These are phyloP conservation scores for Drechslera avenae DNA, from an alignment of 2,329 filamentous ascomycete genomes.

Conservation along the genomic window DNA sequence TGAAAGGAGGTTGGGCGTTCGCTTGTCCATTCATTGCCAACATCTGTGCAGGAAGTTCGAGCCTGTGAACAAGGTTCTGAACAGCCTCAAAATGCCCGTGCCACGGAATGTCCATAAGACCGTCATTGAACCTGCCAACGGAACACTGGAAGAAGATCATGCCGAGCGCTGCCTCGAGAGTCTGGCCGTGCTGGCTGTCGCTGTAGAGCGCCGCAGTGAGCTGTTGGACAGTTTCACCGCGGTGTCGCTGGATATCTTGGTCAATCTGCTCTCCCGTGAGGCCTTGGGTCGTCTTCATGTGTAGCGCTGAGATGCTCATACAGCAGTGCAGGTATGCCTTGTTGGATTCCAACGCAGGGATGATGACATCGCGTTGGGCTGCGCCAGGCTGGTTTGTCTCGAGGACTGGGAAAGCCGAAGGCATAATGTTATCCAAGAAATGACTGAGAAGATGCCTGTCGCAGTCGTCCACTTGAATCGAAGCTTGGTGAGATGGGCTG, in stretches of 20 bases:
- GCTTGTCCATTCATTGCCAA: constrained; percentile 62
- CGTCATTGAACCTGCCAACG: constrained; percentile 83
- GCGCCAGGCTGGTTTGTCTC: constrained; percentile 88
- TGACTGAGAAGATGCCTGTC: constrained; percentile 88
- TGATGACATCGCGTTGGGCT: constrained; percentile 78
- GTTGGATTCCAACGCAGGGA: constrained; percentile 88
- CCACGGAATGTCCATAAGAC: constrained; percentile 91
- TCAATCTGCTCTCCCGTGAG: constrained; percentile 76
- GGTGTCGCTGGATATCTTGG: constrained; percentile 88
- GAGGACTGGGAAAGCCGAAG: constrained; percentile 87
- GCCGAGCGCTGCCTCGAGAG: constrained; percentile 87
- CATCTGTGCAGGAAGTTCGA: constrained; percentile 75
- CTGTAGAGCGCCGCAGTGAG: constrained; percentile 80
- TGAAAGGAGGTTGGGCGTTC: constrained; percentile 77
- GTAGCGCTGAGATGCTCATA: constrained; percentile 88
- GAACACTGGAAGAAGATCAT: constrained; percentile 97
- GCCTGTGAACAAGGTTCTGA: constrained; percentile 80
- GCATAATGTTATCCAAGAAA: constrained; percentile 86
- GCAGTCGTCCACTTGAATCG: constrained; percentile 82
- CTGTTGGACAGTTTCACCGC: constrained; percentile 83
- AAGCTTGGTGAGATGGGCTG: constrained; percentile 68
- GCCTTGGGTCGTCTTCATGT: constrained; percentile 79
- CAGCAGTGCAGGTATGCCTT: constrained; percentile 95
- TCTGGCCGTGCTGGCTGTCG: constrained; percentile 83
- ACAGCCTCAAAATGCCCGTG: constrained; percentile 95